These are phyloP conservation scores for Uncinocarpus reesii DNA, from an alignment of 2,329 filamentous ascomycete genomes.

Conservation along the genomic window DNA sequence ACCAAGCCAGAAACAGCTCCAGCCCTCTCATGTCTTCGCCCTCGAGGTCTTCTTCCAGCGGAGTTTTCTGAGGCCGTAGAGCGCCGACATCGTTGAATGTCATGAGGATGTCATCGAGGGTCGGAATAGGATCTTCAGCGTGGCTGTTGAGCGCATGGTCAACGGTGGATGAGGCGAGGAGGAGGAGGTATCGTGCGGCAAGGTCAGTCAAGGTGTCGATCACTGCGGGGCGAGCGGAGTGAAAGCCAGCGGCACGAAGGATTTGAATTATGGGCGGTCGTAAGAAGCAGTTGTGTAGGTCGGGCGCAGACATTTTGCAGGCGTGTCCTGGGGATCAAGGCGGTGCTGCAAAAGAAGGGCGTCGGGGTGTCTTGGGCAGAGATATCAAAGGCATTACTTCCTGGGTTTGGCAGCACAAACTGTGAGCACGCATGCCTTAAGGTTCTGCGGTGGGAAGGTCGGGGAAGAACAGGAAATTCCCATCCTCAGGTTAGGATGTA, in stretches of 20 bases:
- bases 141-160: slow-evolving; percentile 61
- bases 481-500: too few relatives aligned
- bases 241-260: slow-evolving; percentile 82
- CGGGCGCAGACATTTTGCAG: slow-evolving; percentile 21
- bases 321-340: background rate
- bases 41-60: slow-evolving; percentile 57
- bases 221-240: slow-evolving; percentile 67
- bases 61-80: slow-evolving; percentile 56
- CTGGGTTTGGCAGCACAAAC: background rate
- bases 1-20: slow-evolving; percentile 70
- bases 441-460: background rate
- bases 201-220: slow-evolving; percentile 83
- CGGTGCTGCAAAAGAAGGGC: background rate
- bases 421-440: slow-evolving; percentile 5
- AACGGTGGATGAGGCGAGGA: slow-evolving; percentile 63
- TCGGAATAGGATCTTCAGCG: slow-evolving; percentile 50
- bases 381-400: slow-evolving; percentile 7
- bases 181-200: slow-evolving; percentile 65
- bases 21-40: slow-evolving; percentile 72
- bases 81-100: slow-evolving; percentile 74
- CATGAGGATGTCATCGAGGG: slow-evolving; percentile 69
- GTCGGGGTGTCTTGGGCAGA: background rate
- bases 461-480: too few relatives aligned
- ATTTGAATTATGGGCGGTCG: slow-evolving; percentile 83
- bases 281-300: slow-evolving; percentile 64